Evolutionary conservation across 2,329 filamentous ascomycete genomes (phyloP).

Genomic region (Trichoderma atroviride): DNA sequence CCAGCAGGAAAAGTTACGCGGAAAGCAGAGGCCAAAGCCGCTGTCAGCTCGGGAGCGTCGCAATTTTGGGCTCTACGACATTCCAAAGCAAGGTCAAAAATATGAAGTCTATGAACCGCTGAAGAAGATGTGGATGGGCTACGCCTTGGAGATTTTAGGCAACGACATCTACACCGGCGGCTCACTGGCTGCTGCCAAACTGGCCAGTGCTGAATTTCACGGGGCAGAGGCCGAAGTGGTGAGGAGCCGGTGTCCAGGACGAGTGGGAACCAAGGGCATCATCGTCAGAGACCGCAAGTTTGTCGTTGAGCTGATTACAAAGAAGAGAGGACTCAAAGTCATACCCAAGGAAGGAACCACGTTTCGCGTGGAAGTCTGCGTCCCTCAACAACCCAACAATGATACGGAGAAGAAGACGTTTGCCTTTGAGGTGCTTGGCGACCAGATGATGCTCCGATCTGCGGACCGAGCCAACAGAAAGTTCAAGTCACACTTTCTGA

Average conservation of each 20-base stretch:
- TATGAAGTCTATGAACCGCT: conserved; percentile 79
- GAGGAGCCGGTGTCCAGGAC: conserved; percentile 74
- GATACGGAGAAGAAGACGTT: conserved; percentile 46
- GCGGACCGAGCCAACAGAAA: conserved; percentile 87
- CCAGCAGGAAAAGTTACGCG: conserved; percentile 49
- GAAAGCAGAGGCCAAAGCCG: conserved; percentile 61
- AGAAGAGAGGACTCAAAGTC: conserved; percentile 68
- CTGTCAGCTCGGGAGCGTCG: conserved; percentile 81
- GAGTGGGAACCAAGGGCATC: conserved; percentile 84
- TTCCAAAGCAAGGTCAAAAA: conserved; percentile 63
- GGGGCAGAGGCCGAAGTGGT: conserved; percentile 83
- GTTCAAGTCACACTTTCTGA: conserved; percentile 82
- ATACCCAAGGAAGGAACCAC: conserved; percentile 90
- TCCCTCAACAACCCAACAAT: conserved; percentile 23
- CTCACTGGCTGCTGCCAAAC: conserved; percentile 66
- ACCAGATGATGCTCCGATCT: conserved; percentile 81
- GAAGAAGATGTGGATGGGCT: conserved; percentile 78
- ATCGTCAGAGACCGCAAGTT: conserved; percentile 87
- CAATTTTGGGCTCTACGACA: conserved; percentile 69
- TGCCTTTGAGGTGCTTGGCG: conserved; percentile 83
- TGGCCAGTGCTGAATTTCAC: conserved; percentile 87
- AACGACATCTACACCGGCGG: conserved; percentile 59
- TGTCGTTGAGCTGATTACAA: conserved; percentile 81
- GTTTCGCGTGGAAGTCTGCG: conserved; percentile 74
- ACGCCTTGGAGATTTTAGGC: conserved; percentile 80